A percentile compares a stretch with the other conserved stretches of the same genome.
Conservation (phyloP, 1,284 basidiomycete genomes). For the Papiliotrema fonsecae region DNA sequence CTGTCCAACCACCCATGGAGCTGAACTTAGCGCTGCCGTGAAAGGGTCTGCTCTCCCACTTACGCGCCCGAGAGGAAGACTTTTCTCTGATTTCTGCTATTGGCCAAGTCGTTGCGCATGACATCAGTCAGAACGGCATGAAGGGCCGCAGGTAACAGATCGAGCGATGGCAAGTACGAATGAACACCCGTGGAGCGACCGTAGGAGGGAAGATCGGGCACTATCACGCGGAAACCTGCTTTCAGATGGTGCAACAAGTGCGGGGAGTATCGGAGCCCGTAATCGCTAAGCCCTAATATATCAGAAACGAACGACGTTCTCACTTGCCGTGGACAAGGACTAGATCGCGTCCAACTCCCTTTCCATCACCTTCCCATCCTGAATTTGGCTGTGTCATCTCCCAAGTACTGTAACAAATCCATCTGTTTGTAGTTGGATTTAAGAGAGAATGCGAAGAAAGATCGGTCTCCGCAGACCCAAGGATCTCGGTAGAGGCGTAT, state of each 20-base stretch:
- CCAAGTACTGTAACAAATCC: conserved; percentile 47
- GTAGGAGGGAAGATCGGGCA: conserved; percentile 52
- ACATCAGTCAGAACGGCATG: conserved; percentile 51
- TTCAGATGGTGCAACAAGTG: conserved; percentile 49
- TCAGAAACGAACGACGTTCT: not conserved
- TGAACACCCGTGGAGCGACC: conserved; percentile 50
- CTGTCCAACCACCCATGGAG: conserved; percentile 34
- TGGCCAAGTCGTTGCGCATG: conserved; percentile 29
- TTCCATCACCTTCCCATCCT: conserved; percentile 40
- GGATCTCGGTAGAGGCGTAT: conserved; percentile 39
- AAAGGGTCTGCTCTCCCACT: conserved; percentile 46
- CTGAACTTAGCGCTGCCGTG: conserved; percentile 6
- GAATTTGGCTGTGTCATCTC: conserved; percentile 38
- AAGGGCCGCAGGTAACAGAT: conserved; percentile 48
- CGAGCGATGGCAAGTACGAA: conserved; percentile 48
- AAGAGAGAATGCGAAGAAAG: conserved; percentile 37
- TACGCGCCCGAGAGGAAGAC: conserved; percentile 50
- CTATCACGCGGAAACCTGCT: conserved; percentile 51
- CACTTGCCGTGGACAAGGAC: conserved; percentile 46
- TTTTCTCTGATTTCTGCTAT: conserved; percentile 36
- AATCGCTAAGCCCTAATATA: conserved; percentile 45
- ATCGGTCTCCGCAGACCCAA: conserved; percentile 42
- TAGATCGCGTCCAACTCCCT: conserved; percentile 39
- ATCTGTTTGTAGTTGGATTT: conserved; percentile 27
- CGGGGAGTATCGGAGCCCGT: conserved; percentile 47